These are phyloP conservation scores for Geranium brycei DNA, from an alignment of 345 rosid species.

Conservation along the genomic window DNA sequence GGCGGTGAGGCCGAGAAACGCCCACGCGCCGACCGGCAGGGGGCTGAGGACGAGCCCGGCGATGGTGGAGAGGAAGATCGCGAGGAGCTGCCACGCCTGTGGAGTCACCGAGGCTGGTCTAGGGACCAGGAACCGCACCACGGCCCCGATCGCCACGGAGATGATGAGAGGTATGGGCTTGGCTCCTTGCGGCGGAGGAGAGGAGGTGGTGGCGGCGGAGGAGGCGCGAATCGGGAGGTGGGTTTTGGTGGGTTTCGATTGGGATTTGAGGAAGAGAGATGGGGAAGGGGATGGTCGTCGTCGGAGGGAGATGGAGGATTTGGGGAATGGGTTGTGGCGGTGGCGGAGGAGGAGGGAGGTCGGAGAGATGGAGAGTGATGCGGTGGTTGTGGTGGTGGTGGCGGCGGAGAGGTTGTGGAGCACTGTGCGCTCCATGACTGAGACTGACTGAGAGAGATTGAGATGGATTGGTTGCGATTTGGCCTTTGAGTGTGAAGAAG, in stretches of 20 bases:
- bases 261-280: constrained; percentile 12
- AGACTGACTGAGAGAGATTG: constrained; percentile 2
- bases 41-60: constrained; percentile 83
- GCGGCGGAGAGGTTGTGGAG: constrained; percentile 40
- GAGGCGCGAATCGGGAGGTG: constrained; percentile 20
- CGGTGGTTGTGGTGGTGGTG: constrained; percentile 22
- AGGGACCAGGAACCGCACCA: constrained; percentile 48
- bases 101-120: constrained; percentile 50
- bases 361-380: constrained; percentile 29
- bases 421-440: constrained; percentile 60
- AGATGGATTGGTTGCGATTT: not conserved
- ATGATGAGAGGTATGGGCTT: constrained; percentile 49
- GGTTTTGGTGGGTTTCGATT: constrained; percentile 10
- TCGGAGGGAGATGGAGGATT: constrained; percentile 24
- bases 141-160: constrained; percentile 60
- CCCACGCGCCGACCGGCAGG: constrained; percentile 94
- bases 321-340: constrained; percentile 24
- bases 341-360: constrained; percentile 16
- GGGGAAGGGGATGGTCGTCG: constrained; percentile 12
- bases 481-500: not conserved
- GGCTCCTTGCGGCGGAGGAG: constrained; percentile 37
- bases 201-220: constrained; percentile 9
- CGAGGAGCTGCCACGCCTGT: constrained; percentile 81
- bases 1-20: constrained; percentile 69
- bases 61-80: constrained; percentile 80